Evolutionary conservation across 192 early-diverging fungal species (phyloP).

Genomic region (Phycomyces blakesleeanus): DNA sequence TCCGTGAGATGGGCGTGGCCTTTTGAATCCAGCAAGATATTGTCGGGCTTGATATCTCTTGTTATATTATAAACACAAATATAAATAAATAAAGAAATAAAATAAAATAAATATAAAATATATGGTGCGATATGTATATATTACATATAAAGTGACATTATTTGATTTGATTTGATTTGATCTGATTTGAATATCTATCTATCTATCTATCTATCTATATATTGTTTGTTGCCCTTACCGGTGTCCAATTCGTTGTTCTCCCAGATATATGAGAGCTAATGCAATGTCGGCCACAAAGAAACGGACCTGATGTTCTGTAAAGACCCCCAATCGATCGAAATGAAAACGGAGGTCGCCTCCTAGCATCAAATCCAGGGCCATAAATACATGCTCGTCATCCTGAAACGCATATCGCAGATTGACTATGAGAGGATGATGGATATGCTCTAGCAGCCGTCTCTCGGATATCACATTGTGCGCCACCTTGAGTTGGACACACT

Average conservation of each 20-base stretch:
- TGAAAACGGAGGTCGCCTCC: constrained; percentile 85
- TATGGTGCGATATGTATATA: no score
- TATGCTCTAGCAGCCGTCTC: constrained; percentile 69
- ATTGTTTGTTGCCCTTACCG: constrained; percentile 32
- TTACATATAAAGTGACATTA: no score
- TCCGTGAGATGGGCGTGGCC: constrained; percentile 93
- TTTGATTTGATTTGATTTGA: no score
- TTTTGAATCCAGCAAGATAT: constrained; percentile 68
- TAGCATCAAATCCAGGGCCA: constrained; percentile 86
- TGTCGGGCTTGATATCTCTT: constrained; percentile 93
- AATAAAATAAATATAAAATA: no score
- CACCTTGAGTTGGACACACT: constrained; percentile 79
- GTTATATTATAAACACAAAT: not conserved
- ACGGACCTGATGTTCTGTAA: constrained; percentile 72
- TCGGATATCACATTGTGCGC: constrained; percentile 82
- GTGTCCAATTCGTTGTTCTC: constrained; percentile 79
- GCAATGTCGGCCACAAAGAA: constrained; percentile 87
- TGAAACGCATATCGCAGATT: constrained; percentile 89
- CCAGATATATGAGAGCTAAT: constrained; percentile 75
- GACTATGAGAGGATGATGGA: constrained; percentile 64
- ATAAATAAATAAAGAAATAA: no score
- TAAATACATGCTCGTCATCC: constrained; percentile 85
- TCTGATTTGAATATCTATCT: no score
- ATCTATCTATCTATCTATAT: no score
- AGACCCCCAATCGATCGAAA: constrained; percentile 56